A percentile compares a stretch with the other conserved stretches of the same genome.
Evolutionary conservation across 2,329 filamentous ascomycete species (phyloP).

Genomic region (Pochonia chlamydosporia): DNA sequence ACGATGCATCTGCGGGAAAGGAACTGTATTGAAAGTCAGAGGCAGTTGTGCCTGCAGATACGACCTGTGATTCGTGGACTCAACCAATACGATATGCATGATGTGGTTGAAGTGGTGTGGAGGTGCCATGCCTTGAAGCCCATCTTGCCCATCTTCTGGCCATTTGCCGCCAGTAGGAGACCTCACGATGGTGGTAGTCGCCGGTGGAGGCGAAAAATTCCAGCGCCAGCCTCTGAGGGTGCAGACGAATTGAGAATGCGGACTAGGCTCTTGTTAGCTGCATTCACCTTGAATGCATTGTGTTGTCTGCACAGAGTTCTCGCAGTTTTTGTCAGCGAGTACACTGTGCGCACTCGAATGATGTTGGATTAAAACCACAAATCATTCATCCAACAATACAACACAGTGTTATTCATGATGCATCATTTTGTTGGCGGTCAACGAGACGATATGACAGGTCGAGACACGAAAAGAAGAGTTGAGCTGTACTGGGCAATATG

Average conservation of each 20-base stretch:
- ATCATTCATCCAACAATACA: no score
- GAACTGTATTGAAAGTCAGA: background rate
- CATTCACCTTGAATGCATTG: background rate
- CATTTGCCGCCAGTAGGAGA: background rate
- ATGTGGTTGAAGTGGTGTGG: background rate
- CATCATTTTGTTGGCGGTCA: no score
- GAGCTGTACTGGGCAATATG: background rate
- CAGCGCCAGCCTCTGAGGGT: background rate
- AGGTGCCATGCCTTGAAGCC: background rate
- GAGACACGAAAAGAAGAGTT: no score
- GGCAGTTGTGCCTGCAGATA: no score
- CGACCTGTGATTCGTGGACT: background rate
- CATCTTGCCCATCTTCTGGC: background rate
- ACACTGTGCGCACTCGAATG: background rate
- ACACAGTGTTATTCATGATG: no score
- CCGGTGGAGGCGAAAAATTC: background rate
- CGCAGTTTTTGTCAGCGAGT: background rate
- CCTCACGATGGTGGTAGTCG: background rate
- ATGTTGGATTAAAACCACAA: background rate
- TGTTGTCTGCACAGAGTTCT: no score
- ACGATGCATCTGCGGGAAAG: background rate
- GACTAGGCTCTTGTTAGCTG: background rate
- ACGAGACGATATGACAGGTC: no score
- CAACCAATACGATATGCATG: background rate
- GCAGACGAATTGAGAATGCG: no score